Evolutionary conservation across 1,284 basidiomycete species (phyloP).

Genomic region (Cystobasidium pallidum): DNA sequence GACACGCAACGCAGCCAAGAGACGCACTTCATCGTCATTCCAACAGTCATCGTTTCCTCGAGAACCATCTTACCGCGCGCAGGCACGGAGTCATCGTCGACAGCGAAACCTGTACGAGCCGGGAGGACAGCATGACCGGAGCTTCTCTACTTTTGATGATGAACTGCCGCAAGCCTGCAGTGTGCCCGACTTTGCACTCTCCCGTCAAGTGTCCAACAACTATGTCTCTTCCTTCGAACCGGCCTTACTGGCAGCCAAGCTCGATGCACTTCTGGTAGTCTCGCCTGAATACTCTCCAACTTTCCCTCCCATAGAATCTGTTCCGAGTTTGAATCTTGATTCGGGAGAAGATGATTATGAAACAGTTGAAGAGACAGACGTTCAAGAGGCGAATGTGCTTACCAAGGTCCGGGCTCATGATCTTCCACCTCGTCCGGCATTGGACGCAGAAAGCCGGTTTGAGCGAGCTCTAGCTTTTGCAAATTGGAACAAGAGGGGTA

Average conservation of each 20-base stretch:
- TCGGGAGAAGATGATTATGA: constrained; percentile 5
- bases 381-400: neutral
- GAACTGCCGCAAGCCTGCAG: constrained; percentile 2
- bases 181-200: neutral
- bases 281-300: constrained; percentile 7
- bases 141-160: neutral
- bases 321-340: neutral
- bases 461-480: constrained; percentile 18
- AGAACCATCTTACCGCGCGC: neutral
- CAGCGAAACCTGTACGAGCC: constrained; percentile 2
- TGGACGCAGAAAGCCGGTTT: neutral
- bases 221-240: constrained; percentile 14
- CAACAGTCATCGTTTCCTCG: neutral
- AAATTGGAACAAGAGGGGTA: constrained; percentile 10
- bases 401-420: neutral
- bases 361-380: constrained; percentile 14
- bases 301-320: neutral
- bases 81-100: neutral
- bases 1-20: constrained; percentile 10
- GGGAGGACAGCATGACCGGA: neutral
- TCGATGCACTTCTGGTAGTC: constrained; percentile 2
- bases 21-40: neutral
- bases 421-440: neutral
- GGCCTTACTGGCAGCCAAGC: constrained; percentile 7
- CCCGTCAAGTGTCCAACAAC: neutral